Evolutionary conservation across 129 eudicot genomes (phyloP), one percentile per base, ranked within the genome.

Genomic region (Deinandra increscens): DNA sequence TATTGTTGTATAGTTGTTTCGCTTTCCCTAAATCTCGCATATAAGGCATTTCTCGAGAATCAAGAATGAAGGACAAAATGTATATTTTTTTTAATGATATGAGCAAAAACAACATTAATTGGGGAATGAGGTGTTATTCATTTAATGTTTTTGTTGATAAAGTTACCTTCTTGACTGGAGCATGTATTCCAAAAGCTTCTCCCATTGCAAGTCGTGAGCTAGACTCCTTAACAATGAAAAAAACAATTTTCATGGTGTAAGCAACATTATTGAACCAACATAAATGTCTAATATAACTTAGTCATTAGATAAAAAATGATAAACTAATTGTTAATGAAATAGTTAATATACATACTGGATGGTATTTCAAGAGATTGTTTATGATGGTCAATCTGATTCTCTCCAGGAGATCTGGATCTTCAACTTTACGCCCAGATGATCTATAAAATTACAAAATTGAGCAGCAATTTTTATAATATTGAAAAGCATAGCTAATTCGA

Each of bases 361-460:
- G 98, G 69, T 89, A 93, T 79, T 88, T 88, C 43, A 92, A 80
- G 23, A 92, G 89, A 81, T 89, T 92, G 83, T 89, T 81, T 75
- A 93, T 89, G 33, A 93, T 87, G 75, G 98, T 93, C 81, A 93
- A 75, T 38, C 98, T 91, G 83, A 93, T 89, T 71, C 88, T 80
- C 84, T 93, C 98, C 88, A 93, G 71, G 48, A 93, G 88, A 87
- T 93, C 97, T 34, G 98, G 98, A 75, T 93, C 97, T 82, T 84
- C 95, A 73, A 93, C 95, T 81, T 93, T 93, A 49, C 98, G 96
- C 68, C 97, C 98, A 53, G 85, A 77, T 63, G 79, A 49, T 74
- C 98, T 93, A 64, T 10, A 51, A 82, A 20, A 61, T 64, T 60
- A 70, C 45, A 43, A 63, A 69, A 58, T 6, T 63, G n/a, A 68